Conservation (phyloP, 2,329 filamentous ascomycete species). For the Mollisiaceae sp. region DNA sequence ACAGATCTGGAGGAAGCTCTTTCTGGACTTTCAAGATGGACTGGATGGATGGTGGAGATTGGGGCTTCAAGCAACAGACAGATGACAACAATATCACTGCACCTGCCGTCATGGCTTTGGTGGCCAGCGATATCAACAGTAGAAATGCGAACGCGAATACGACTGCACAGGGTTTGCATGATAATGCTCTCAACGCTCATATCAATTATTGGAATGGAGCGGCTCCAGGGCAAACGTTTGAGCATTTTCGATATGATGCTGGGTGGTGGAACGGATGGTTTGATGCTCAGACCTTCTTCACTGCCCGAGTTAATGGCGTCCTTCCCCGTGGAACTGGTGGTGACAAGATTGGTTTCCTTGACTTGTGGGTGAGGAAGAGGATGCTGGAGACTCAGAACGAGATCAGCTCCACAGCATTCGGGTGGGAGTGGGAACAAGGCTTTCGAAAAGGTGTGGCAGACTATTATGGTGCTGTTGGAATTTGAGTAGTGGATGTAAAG, state of each 20-base stretch:
- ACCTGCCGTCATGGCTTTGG: background rate
- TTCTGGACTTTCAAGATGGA: slow-evolving; percentile 14
- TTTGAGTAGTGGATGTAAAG: background rate
- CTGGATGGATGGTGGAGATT: slow-evolving; percentile 14
- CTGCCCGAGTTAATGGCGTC: background rate
- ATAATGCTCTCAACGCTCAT: background rate
- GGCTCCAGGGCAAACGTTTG: background rate
- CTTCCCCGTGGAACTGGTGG: slow-evolving; percentile 3
- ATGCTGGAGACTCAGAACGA: slow-evolving; percentile 6
- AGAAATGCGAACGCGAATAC: background rate
- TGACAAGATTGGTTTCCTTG: slow-evolving; percentile 9
- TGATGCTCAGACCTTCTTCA: slow-evolving; percentile 8
- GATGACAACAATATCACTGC: background rate
- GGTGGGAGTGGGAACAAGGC: slow-evolving; percentile 11
- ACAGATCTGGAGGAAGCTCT: background rate
- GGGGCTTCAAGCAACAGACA: slow-evolving; percentile 12
- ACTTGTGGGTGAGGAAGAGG: slow-evolving; percentile 7
- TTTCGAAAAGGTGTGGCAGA: slow-evolving; percentile 2
- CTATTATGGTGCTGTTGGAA: slow-evolving; percentile 4
- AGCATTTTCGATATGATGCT: background rate
- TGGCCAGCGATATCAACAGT: background rate
- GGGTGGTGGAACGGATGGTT: slow-evolving; percentile 5
- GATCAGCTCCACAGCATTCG: background rate
- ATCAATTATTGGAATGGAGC: background rate
- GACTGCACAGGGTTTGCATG: background rate